phyloP scores from a whole-genome alignment of 2,329 filamentous ascomycete genomes.

The Colletotrichum zoysiae region DNA sequence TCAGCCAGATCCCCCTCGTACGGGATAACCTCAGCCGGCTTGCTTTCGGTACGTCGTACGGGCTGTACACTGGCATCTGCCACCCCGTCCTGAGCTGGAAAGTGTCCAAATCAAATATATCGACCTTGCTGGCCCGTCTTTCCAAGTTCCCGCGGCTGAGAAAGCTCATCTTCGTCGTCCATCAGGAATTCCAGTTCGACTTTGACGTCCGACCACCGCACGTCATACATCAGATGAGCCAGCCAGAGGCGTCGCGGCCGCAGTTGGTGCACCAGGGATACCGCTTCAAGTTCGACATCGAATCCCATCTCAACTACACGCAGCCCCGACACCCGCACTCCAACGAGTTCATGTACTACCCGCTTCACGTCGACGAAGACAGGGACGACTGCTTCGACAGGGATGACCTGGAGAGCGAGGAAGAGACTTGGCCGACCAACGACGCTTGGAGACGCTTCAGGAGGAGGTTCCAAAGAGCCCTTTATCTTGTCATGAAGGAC shows the following conservation, averaged over 20 bases:
- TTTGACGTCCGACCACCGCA: slow-evolving; percentile 51
- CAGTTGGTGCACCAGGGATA: slow-evolving; percentile 60
- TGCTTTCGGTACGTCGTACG: slow-evolving; percentile 62
- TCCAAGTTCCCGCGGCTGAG: slow-evolving; percentile 56
- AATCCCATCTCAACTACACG: slow-evolving; percentile 59
- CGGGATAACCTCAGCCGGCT: slow-evolving; percentile 56
- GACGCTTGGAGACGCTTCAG: slow-evolving; percentile 56
- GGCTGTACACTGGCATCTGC: slow-evolving; percentile 58
- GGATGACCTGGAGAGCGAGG: slow-evolving; percentile 43
- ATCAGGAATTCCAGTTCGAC: slow-evolving; percentile 62
- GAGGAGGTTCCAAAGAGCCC: slow-evolving; percentile 50
- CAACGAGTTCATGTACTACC: slow-evolving; percentile 56
- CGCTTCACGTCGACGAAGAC: slow-evolving; percentile 50
- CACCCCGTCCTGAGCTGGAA: slow-evolving; percentile 61
- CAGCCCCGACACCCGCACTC: slow-evolving; percentile 57
- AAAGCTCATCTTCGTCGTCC: slow-evolving; percentile 59
- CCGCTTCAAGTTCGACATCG: slow-evolving; percentile 62
- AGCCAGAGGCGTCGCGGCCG: slow-evolving; percentile 46
- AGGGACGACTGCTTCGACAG: slow-evolving; percentile 45
- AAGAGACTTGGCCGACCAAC: slow-evolving; percentile 55
- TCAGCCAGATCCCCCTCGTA: slow-evolving; percentile 60
- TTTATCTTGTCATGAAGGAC: slow-evolving; percentile 51
- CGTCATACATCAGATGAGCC: slow-evolving; percentile 31
- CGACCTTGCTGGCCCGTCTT: slow-evolving; percentile 56
- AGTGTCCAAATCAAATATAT: slow-evolving; percentile 58